Evolutionary conservation across 140 eudicot genomes (phyloP), one percentile per base, ranked within the genome.

Genomic region (Bidens hawaiensis): DNA sequence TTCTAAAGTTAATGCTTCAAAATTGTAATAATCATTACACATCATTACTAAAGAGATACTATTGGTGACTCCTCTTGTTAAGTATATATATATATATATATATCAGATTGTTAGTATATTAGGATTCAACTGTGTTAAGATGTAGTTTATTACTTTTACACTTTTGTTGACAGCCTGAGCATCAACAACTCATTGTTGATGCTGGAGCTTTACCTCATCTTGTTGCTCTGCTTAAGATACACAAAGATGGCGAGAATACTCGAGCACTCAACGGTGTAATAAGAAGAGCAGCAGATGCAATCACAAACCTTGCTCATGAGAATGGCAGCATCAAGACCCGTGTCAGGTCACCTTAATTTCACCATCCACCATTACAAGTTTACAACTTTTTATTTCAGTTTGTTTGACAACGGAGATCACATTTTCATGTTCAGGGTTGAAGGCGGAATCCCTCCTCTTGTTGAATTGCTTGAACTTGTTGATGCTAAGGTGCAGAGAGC

Each of bases 381-480:
- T n/a, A n/a, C n/a, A n/a, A n/a, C n/a, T 15, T 16, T 2, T 16
- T 27, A 43, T 28, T 62, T 22, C 56, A 56, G 27, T 57, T 62
- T 51, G 41, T 55, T 38, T 45, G 55, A 66, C 59, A 6, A 27
- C 16, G 4, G 17, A 58, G n/a, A 33, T 64, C 61, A 33, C 42
- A 17, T 21, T 65, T 55, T 24, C 53, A 10, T 55, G 12, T 41
- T 63, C 72, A 90, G 97, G 77, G 59, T 83, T 54, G 97, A 86
- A 74, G 97, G 95, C 53, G 97, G 94, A 28, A 90, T 90, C 50
- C 95, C 97, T n/a, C 97, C 88, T 55, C 97, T 90, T 69, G 97
- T 90, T 55, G 85, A 83, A 64, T 75, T 90, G 85, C 94, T 90
- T 69, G 87, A 90, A 30, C 86, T 74, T 60, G 30, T 53, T 59